phyloP scores from a whole-genome alignment of 352 stramenopile genomes.

The Phytophthora cactorum region DNA sequence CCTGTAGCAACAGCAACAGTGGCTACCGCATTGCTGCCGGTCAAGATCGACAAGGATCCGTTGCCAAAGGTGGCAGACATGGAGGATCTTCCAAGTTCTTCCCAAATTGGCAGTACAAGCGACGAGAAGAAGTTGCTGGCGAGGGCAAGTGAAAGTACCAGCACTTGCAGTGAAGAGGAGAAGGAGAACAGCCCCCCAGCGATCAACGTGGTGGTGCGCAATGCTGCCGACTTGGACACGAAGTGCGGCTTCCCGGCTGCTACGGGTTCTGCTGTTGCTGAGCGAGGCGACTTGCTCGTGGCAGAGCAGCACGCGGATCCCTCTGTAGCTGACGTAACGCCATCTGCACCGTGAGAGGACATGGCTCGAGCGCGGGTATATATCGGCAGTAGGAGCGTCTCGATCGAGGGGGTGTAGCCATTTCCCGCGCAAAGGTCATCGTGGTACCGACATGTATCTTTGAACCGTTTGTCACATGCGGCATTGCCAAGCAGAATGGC shows the following conservation, averaged over 20 bases:
- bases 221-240: slow-evolving; percentile 6
- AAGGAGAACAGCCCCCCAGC: slow-evolving; percentile 43
- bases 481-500: background rate
- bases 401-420: slow-evolving; percentile 3
- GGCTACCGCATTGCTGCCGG: background rate
- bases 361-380: background rate
- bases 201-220: slow-evolving; percentile 25
- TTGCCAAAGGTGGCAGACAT: background rate
- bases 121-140: slow-evolving; percentile 21
- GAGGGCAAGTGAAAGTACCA: slow-evolving; percentile 20
- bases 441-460: slow-evolving; percentile 29
- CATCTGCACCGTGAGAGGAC: slow-evolving; percentile 2
- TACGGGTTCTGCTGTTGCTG: slow-evolving; percentile 1
- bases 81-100: background rate
- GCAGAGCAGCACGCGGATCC: slow-evolving; percentile 19
- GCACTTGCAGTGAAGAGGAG: slow-evolving; percentile 41
- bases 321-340: slow-evolving; percentile 14
- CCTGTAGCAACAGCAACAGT: slow-evolving; percentile 2
- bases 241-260: slow-evolving; percentile 6
- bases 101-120: background rate
- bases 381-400: background rate
- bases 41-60: slow-evolving; percentile 2
- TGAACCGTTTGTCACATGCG: slow-evolving; percentile 28
- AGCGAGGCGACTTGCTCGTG: background rate
- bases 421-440: slow-evolving; percentile 3